Evolutionary conservation across 2,329 filamentous ascomycete species (phyloP).

Genomic region (Helminthosporium solani): DNA sequence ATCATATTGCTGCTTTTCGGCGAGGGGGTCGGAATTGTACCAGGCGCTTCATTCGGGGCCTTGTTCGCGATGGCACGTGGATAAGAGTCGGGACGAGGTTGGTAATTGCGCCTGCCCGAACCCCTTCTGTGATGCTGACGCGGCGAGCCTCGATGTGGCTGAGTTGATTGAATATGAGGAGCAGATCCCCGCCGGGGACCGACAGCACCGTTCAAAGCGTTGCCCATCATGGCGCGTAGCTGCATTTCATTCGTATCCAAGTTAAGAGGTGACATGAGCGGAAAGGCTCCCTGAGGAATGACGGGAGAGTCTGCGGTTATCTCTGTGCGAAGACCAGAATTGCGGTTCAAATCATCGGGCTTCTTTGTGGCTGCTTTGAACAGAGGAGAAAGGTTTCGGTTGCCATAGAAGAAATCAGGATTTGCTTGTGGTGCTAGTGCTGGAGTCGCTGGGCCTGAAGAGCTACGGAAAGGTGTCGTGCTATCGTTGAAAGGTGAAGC

Average conservation of each 20-base stretch:
- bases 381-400: slow-evolving; percentile 51
- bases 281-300: slow-evolving; percentile 24
- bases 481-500: slow-evolving; percentile 44
- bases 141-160: slow-evolving; percentile 22
- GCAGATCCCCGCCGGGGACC: slow-evolving; percentile 28
- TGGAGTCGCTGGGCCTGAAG: slow-evolving; percentile 39
- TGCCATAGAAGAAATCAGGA: slow-evolving; percentile 43
- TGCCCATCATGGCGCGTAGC: slow-evolving; percentile 16
- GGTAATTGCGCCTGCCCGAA: slow-evolving; percentile 23
- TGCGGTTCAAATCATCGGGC: slow-evolving; percentile 44
- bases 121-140: slow-evolving; percentile 25
- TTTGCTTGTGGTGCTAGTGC: slow-evolving; percentile 25
- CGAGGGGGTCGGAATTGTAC: slow-evolving; percentile 14
- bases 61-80: slow-evolving; percentile 15
- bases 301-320: slow-evolving; percentile 38
- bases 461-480: slow-evolving; percentile 30
- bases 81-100: slow-evolving; percentile 27
- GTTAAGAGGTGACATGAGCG: slow-evolving; percentile 18
- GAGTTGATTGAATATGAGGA: slow-evolving; percentile 26
- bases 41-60: slow-evolving; percentile 11
- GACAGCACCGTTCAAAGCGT: slow-evolving; percentile 11
- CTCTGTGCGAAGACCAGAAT: slow-evolving; percentile 48
- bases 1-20: slow-evolving; percentile 30
- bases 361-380: slow-evolving; percentile 48
- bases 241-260: slow-evolving; percentile 23